Evolutionary conservation across 805 yeast genomes (phyloP), one percentile per base, ranked within the genome.

Genomic region (Monosporozyma aerobia): DNA sequence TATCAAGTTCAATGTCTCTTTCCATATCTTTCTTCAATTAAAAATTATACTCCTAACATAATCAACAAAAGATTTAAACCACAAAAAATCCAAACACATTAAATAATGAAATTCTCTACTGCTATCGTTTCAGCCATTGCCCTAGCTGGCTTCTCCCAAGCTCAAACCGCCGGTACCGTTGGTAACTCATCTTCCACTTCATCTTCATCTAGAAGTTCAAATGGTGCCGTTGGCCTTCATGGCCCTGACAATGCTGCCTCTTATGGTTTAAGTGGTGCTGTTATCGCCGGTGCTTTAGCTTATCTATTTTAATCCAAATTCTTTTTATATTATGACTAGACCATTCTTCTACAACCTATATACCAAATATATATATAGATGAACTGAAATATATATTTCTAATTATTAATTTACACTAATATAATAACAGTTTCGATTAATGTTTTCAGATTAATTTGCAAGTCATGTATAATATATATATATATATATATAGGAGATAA

Each of bases 231-330:
- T 19, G 43, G 47, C 1, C 19, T 39, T 23, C 43, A 40, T 14
- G 47, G 48, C 16, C 43, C 14, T 35, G 29, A 47, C 19, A 48
- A 29, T 41, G 22, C 50, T 13, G 41, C 30, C 23, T 48, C 49
- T 32, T 54, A 51, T 9, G 59, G 56, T 44, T 32, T 51, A 3
- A 51, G 52, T 29, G 60, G 59, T 47, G 59, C 59, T 14, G 44
- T 48, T 23, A 39, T 55, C 3, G 60, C 58, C 3, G 60, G 58
- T 43, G 58, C 51, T 32, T 10, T 57, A 16, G 60, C 58, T 48
- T 50, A 45, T 55, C 14, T 56, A 45, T 44, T 37, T 30, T 41
- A 48, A 35, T 5, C 8, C 1, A 9, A 32, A 32, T 5, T 30
- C 27, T 37, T 44, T 30, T 3, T 10, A n/a, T 25, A 13, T 41